These are phyloP conservation scores for Mycena haematopus DNA, from an alignment of 768 basidiomycete genomes.

Conservation along the genomic window DNA sequence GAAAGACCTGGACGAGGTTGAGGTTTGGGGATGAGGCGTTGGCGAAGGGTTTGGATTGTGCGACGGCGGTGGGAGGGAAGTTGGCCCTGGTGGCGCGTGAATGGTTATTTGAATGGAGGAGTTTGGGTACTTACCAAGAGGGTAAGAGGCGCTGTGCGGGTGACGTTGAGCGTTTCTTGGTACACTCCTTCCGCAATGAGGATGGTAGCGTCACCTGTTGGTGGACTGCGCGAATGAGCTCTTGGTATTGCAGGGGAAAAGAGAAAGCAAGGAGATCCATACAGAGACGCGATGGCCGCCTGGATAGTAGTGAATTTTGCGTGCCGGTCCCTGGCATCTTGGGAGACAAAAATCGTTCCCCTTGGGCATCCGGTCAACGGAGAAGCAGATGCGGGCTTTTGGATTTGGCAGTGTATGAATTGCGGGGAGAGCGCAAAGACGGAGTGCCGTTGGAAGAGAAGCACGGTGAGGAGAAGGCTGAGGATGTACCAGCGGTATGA, in stretches of 20 bases:
- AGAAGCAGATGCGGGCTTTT: slow-evolving; percentile 48
- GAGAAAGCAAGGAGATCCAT: slow-evolving; percentile 28
- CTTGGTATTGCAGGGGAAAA: slow-evolving; percentile 30
- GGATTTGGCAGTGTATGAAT: slow-evolving; percentile 57
- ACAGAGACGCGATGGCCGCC: slow-evolving; percentile 63
- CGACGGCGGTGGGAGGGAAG: slow-evolving; percentile 45
- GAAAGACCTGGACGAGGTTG: slow-evolving; percentile 64
- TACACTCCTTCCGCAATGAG: slow-evolving; percentile 67
- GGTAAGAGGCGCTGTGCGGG: slow-evolving; percentile 58
- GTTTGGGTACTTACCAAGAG: slow-evolving; percentile 49
- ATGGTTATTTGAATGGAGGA: background rate
- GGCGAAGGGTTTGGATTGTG: slow-evolving; percentile 48
- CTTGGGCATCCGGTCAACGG: slow-evolving; percentile 60
- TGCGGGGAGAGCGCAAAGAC: slow-evolving; percentile 49
- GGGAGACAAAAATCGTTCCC: slow-evolving; percentile 66
- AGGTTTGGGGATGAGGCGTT: slow-evolving; percentile 52
- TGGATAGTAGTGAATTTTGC: slow-evolving; percentile 60
- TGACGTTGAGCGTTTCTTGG: slow-evolving; percentile 64
- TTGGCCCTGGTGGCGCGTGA: slow-evolving; percentile 56
- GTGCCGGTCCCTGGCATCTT: slow-evolving; percentile 42
- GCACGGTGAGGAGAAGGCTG: background rate
- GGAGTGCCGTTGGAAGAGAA: background rate
- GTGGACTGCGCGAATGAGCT: slow-evolving; percentile 42
- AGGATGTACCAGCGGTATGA: background rate
- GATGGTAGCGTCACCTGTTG: slow-evolving; percentile 49